Base-by-base conservation (phyloP, 331 rosid genomes). In the Prunus yedoensis region DNA sequence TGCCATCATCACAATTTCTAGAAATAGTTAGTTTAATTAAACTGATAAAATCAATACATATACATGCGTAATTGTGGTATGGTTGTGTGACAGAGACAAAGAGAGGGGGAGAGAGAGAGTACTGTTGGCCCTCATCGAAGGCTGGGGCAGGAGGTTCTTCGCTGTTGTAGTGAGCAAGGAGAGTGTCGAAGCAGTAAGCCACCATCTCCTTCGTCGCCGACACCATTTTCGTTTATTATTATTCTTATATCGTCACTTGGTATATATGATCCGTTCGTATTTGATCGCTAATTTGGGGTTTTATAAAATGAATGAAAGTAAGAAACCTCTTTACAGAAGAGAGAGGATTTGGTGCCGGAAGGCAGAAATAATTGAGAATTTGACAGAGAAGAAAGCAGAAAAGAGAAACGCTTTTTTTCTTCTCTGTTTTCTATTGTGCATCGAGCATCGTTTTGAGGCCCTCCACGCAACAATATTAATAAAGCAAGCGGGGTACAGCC, bases 111-210 rank as follows among this genome's bases (percentile, higher is more conserved):
- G 14, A 28, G 0, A 17, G 21, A 56, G 30, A 82, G 88, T 90
- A 95, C 99, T 95, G 99, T 77, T 88, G 97, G 82, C 97, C 98
- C 28, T 93, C 98, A 11, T 95, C 97, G 83, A 95, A 95, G 71
- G 94, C 84, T 7, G 99, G 94, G 3, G 83, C 88, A 80, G 93
- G 93, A 88, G 88, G 68, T 23, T 95, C 91, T 14, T 87, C 90
- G 80, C 77, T 77, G 83, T 82, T 89, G 88, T 89, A 95, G 86
- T 95, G 96, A 83, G 99, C 88, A 68, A 95, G 79, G 75, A 95
- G 99, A 54, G 91, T 88, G 79, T 95, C 99, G 78, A 89, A 95
- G 84, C 99, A 95, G 83, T 81, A 92, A 14, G 86, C 96, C 21
- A 83, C 99, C 99, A 95, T 95, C 81, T 92, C 99, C 84, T 77